Evolutionary conservation across 2,329 filamentous ascomycete species (phyloP), one percentile per base, ranked within the genome.

Genomic region (Sporothrix euskadiensis): DNA sequence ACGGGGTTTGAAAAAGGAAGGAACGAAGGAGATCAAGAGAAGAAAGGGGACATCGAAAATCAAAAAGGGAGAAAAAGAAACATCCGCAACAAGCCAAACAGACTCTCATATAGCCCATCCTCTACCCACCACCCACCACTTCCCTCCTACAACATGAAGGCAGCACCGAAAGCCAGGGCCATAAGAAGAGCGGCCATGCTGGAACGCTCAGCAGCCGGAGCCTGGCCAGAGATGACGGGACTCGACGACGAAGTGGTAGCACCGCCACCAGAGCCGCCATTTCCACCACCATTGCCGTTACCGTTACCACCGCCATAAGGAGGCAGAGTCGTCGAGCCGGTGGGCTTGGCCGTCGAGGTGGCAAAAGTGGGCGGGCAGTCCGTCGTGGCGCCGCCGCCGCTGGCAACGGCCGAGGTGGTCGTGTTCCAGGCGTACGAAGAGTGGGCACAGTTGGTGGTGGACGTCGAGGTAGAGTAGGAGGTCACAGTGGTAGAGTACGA

Each of bases 371-470:
- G 47, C 8, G 65, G 30, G 65, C 30, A 54, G 47, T 32, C 30
- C 16, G 63, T 66, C 5, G 63, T 49, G 63, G 39, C 3, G 22
- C 61, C 39, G 12, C 22, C 39, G 44, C 22, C 22, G n/a, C 61
- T 66, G 16, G 26, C 16, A 7, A 26, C 26, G 9, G 12, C 12
- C 14, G 57, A 8, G 16, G 44, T 14, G 7, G 41, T 69, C 0
- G 47, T 54, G 66, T 69, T 69, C 66, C 66, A 69, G 47, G 66
- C 47, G 19, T 69, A 69, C 30, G 66, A 69, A 7, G 66, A 69
- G 32, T 69, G 66, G 5, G 19, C 66, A 16, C 66, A 69, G 30
- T 52, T 16, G 44, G n/a, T 69, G 16, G 65, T 26, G 47, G 47
- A 39, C 63, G 26, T 49, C 22, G 44, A 32, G 1, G 63, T 68